Evolutionary conservation across 768 basidiomycete genomes (phyloP), one percentile per base, ranked within the genome.

Genomic region (Ramaria sp.): DNA sequence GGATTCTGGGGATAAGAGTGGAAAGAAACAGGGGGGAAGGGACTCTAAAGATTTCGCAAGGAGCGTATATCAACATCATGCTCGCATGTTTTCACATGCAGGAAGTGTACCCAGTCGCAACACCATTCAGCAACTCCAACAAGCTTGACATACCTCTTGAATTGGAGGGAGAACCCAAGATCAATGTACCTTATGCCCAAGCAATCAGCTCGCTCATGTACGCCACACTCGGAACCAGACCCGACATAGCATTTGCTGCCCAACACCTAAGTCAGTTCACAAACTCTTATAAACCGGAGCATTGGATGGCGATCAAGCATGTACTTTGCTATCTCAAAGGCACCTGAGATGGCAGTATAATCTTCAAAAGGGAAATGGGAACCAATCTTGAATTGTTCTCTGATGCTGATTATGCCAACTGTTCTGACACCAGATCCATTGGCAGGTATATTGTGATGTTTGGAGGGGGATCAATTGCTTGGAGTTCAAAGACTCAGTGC

Each of bases 1-100:
- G 64, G 43, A 58, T 63, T 37, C 54, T 79, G 1, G 74, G 75
- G 0, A 73, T 78, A 19, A 65, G 62, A 6, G 67, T 76, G 46
- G 49, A 15, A 4, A 33, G 50, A 15, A 41, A 59, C 50, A 65
- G 59, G 19, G 66, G 51, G 12, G 63, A 61, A 3, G 13, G 33
- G 13, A 51, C 50, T 5, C 42, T 60, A 13, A 46, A 33, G 2
- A 13, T 63, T 6, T 54, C 49, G 3, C 62, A 63, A 45, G 45
- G 30, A 4, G 20, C 22, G 9, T 63, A 60, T 52, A 59, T 61
- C 31, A 47, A 52, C 2, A 4, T 24, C 1, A 49, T 63, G 22
- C 49, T 63, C 27, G 0, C 54, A 27, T 5, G 42, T 9, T 63
- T 59, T 46, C 43, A 50, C 31, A 43, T 60, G 38, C n/a, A n/a